A percentile compares a stretch with the other conserved stretches of the same genome.
These are phyloP conservation scores for Blastobotrys petasosporus DNA, from an alignment of 1,139 yeast genomes.

Conservation along the genomic window DNA sequence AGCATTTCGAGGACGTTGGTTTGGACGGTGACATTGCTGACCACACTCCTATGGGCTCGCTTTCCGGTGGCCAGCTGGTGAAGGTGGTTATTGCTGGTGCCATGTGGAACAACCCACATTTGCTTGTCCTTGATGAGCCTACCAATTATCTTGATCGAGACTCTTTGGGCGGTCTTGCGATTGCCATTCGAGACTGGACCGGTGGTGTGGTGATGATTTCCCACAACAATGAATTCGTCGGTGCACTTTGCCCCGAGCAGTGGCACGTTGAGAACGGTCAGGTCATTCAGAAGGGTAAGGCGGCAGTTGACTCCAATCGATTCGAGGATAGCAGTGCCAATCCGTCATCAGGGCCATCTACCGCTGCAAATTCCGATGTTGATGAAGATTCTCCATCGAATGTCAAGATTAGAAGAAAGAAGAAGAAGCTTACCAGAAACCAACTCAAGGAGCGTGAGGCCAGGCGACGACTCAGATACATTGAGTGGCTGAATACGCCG, in stretches of 20 bases:
- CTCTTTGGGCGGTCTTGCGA: conserved; percentile 93
- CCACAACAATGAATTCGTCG: conserved; percentile 94
- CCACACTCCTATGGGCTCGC: conserved; percentile 93
- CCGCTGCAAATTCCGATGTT: conserved; percentile 27
- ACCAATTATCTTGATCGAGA: conserved; percentile 97
- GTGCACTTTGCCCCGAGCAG: conserved; percentile 96
- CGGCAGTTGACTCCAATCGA: conserved; percentile 66
- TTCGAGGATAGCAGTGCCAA: conserved; percentile 68
- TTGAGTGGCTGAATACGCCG: conserved; percentile 93
- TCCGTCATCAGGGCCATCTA: conserved; percentile 22
- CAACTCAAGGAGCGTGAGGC: conserved; percentile 88
- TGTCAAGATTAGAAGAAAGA: conserved; percentile 73
- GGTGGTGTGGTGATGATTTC: conserved; percentile 99
- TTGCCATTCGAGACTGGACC: conserved; percentile 95
- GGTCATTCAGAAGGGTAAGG: conserved; percentile 75
- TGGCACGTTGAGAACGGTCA: conserved; percentile 95
- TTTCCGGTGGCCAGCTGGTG: conserved; percentile 97
- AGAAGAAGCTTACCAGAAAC: conserved; percentile 95
- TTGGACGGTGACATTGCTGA: conserved; percentile 97
- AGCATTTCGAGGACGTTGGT: conserved; percentile 96
- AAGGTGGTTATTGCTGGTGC: conserved; percentile 99
- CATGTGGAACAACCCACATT: conserved; percentile 99
- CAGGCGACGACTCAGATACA: conserved; percentile 88
- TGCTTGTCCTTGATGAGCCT: conserved; percentile 95
- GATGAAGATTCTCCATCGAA: conserved; percentile 81